A percentile compares a stretch with the other conserved stretches of the same genome.
These are phyloP conservation scores for Peronospora destructor DNA, from an alignment of 352 stramenopile genomes.

Conservation along the genomic window DNA sequence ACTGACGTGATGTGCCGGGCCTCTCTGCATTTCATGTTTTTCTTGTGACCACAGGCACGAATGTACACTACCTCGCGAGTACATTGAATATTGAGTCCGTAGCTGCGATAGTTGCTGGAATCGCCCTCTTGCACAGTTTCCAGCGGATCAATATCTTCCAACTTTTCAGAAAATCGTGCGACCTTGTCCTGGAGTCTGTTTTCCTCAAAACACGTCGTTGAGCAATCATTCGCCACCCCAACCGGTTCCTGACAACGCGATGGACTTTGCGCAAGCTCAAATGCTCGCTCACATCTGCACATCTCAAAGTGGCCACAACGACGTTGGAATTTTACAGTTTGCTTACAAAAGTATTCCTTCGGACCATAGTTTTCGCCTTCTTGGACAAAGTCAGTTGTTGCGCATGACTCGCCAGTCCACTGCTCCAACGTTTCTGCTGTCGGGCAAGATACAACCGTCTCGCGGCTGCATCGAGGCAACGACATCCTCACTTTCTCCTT, in stretches of 20 bases:
- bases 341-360: constrained; percentile 64
- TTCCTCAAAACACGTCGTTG: constrained; percentile 45
- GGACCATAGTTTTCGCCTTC: constrained; percentile 57
- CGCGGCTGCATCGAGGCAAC: constrained; percentile 65
- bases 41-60: constrained; percentile 38
- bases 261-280: constrained; percentile 46
- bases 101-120: constrained; percentile 29
- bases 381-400: constrained; percentile 39
- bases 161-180: background rate
- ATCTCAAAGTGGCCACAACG: constrained; percentile 52
- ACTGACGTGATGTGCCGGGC: constrained; percentile 25
- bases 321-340: constrained; percentile 51
- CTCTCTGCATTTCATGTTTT: constrained; percentile 44
- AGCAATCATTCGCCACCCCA: constrained; percentile 39
- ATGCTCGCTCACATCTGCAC: constrained; percentile 58
- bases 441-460: constrained; percentile 41
- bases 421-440: constrained; percentile 33
- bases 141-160: constrained; percentile 24
- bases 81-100: constrained; percentile 44
- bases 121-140: constrained; percentile 30
- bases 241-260: constrained; percentile 44
- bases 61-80: constrained; percentile 25
- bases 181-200: constrained; percentile 15
- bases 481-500: constrained; percentile 42
- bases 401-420: constrained; percentile 38